These are phyloP conservation scores for Hysterangium stoloniferum DNA, from an alignment of 768 basidiomycete species.

Conservation along the genomic window DNA sequence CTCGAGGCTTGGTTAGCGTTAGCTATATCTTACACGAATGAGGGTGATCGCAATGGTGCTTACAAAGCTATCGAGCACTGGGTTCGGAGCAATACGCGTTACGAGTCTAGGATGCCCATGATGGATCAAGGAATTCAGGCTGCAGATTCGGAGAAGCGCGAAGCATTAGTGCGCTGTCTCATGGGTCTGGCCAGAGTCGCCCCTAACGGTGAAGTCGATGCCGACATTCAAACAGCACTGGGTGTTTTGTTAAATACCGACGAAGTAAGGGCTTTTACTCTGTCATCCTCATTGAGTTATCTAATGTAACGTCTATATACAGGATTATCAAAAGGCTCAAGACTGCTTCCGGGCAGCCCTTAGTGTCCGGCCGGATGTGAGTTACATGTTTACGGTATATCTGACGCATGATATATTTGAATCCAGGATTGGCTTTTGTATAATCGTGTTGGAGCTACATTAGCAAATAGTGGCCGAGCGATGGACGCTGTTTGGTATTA, in stretches of 20 bases:
- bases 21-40: constrained; percentile 87
- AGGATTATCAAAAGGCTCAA: constrained; percentile 88
- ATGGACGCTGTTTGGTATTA: constrained; percentile 85
- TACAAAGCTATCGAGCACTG: constrained; percentile 80
- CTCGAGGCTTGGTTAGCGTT: constrained; percentile 85
- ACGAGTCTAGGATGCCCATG: constrained; percentile 22
- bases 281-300: neutral
- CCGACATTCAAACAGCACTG: constrained; percentile 92
- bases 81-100: constrained; percentile 59
- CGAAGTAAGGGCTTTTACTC: constrained; percentile 45
- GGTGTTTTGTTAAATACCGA: constrained; percentile 89
- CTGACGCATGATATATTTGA: neutral
- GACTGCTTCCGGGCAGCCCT: constrained; percentile 93
- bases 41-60: constrained; percentile 65
- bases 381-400: constrained; percentile 14
- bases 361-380: constrained; percentile 78
- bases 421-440: constrained; percentile 83
- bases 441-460: constrained; percentile 90
- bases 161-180: constrained; percentile 61
- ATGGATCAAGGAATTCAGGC: constrained; percentile 29
- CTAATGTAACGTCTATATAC: constrained; percentile 4
- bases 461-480: constrained; percentile 80
- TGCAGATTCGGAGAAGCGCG: constrained; percentile 29
- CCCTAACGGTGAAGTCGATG: constrained; percentile 60
- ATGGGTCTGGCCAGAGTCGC: constrained; percentile 70